Base-by-base conservation (phyloP, 2,329 filamentous ascomycete species). In the Colletotrichum tropicale region DNA sequence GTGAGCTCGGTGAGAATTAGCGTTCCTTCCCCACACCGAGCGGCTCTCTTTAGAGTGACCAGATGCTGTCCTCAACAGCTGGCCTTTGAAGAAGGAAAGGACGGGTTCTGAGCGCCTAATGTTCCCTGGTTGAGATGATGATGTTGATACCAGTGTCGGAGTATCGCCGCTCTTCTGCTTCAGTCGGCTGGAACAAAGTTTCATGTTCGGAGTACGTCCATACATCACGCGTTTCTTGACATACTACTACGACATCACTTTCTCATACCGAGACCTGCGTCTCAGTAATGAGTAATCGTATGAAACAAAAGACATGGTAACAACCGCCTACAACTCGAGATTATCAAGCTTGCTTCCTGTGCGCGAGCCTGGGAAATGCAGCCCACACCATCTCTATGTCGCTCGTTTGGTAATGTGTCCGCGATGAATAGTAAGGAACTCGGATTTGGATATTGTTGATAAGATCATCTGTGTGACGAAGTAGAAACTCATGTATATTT, bases 211-310 rank as follows among this genome's bases (percentile, higher is more conserved):
- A 32, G 32, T 32, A 8, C 3, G 34, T 36, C 34, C 34, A 8
- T 8, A 36, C 7, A 36, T 36, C 3, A 36, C 1, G 34, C 3
- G 7, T 8, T 36, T 36, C 34, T 15, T 38, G 36, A 8, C 36
- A 38, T 38, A 18, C 36, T 38, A 8, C 36, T 38, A 1, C 36
- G 15, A 1, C 0, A 0, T 38, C 36, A 43, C 38, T n/a, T 0
- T 43, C 38, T n/a, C 38, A 1, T 43, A 6, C 1, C 0, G 8
- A n/a, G 18, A 43, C 18, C 18, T 10, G 38, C 2, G 38, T 43
- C 18, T 24, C 3, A 24, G 24, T 24, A 24, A 24, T 24, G 24
- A 6, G 32, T 15, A 36, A 15, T 36, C 34, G 34, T 4, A 4
- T 15, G 34, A 36, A 7, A 36, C 34, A 4, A 7, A 15, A 36